Evolutionary conservation across 2,329 filamentous ascomycete genomes (phyloP).

Genomic region (Talaromyces pinophilus): DNA sequence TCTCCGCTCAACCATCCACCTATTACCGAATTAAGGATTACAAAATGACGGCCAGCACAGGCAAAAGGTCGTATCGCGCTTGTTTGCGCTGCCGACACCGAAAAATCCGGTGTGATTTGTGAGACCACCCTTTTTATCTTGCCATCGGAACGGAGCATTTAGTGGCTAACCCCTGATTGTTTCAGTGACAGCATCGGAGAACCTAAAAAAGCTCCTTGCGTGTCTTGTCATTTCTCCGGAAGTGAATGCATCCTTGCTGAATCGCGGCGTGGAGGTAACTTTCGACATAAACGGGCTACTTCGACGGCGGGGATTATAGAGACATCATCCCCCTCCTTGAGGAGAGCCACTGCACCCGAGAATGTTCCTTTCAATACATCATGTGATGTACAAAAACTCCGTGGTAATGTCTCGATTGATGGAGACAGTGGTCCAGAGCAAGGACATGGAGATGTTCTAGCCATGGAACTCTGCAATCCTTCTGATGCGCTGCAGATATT

Average conservation of each 20-base stretch:
- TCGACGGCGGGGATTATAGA: neutral
- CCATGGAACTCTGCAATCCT: neutral
- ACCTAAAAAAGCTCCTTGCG: neutral
- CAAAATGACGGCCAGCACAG: neutral
- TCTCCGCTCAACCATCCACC: neutral
- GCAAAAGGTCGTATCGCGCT: neutral
- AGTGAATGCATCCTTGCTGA: neutral
- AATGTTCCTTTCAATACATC: neutral
- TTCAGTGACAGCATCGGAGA: neutral
- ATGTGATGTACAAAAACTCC: too few species aligned
- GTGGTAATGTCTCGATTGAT: too few species aligned
- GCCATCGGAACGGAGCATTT: neutral
- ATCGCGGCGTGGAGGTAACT: neutral
- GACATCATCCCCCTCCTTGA: neutral
- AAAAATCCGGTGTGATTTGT: neutral
- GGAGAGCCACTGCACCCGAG: neutral
- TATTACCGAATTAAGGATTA: neutral
- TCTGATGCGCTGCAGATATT: neutral
- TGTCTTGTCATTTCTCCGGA: neutral
- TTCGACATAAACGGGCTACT: neutral
- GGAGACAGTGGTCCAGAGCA: neutral
- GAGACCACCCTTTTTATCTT: neutral
- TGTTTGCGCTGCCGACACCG: slow-evolving; percentile 4
- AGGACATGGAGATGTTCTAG: neutral
- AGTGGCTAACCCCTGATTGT: neutral